These are phyloP conservation scores for Sporisorium iseilematis-ciliati DNA, from an alignment of 1,284 basidiomycete species.

Conservation along the genomic window DNA sequence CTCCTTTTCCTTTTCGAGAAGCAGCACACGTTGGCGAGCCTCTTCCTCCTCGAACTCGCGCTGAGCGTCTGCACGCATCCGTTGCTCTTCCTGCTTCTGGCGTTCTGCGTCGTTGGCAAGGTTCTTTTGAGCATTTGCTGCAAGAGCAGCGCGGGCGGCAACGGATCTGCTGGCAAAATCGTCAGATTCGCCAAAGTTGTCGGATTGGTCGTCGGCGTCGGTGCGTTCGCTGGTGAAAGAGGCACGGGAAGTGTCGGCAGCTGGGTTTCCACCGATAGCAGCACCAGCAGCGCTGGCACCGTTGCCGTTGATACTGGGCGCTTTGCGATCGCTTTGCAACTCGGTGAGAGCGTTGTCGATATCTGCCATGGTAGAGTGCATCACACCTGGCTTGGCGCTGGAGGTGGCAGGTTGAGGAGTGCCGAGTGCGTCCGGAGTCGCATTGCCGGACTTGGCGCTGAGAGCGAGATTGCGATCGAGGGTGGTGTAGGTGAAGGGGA, in stretches of 20 bases:
- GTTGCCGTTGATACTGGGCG: slow-evolving; percentile 15
- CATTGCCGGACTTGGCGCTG: slow-evolving; percentile 37
- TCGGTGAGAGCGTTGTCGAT: slow-evolving; percentile 68
- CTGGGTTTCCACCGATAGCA: slow-evolving; percentile 16
- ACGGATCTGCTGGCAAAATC: slow-evolving; percentile 52
- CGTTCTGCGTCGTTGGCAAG: slow-evolving; percentile 50
- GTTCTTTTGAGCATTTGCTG: slow-evolving; percentile 64
- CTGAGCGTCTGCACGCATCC: slow-evolving; percentile 52
- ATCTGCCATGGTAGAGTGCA: slow-evolving; percentile 68
- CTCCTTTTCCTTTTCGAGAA: slow-evolving; percentile 57
- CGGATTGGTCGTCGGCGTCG: slow-evolving; percentile 46
- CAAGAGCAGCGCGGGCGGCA: slow-evolving; percentile 65
- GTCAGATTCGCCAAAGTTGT: slow-evolving; percentile 48
- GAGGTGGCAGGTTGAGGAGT: slow-evolving; percentile 28
- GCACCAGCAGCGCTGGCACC: slow-evolving; percentile 4
- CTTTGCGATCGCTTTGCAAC: slow-evolving; percentile 48
- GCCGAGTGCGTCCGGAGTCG: slow-evolving; percentile 34
- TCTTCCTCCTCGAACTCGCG: slow-evolving; percentile 64
- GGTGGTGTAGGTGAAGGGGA: slow-evolving; percentile 88
- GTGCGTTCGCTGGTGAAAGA: slow-evolving; percentile 57
- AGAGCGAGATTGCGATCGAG: slow-evolving; percentile 57
- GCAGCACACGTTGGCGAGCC: slow-evolving; percentile 52
- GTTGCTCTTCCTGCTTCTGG: slow-evolving; percentile 53
- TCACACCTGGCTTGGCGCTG: slow-evolving; percentile 49
- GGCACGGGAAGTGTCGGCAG: slow-evolving; percentile 34